Conservation (phyloP, 1,284 basidiomycete species). For the Bjerkandera adusta region DNA sequence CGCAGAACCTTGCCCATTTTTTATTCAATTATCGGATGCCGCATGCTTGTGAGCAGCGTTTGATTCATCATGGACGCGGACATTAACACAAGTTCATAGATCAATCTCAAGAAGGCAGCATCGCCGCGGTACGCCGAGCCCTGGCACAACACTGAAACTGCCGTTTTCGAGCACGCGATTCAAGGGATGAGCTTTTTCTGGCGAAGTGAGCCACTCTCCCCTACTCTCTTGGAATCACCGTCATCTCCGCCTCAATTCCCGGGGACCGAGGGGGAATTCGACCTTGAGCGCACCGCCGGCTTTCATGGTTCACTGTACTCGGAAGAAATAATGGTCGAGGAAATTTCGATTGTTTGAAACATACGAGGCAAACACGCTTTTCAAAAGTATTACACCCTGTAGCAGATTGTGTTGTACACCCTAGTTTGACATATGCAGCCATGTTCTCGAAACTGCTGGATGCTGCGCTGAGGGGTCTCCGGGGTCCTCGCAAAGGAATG, state of each 20-base stretch:
- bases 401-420: background rate
- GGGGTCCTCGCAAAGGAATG: constrained; percentile 2
- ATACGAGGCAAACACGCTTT: background rate
- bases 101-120: constrained; percentile 10
- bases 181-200: background rate
- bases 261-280: background rate
- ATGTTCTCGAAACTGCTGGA: constrained; percentile 8
- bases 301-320: background rate
- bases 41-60: constrained; percentile 10
- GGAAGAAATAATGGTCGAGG: background rate
- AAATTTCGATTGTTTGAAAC: background rate
- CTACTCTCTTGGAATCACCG: background rate
- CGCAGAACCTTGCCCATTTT: constrained; percentile 9
- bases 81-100: background rate
- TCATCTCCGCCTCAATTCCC: background rate
- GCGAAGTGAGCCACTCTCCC: too few species aligned
- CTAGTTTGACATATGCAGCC: background rate
- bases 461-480: background rate
- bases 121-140: constrained; percentile 8
- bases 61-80: background rate
- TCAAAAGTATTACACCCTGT: background rate
- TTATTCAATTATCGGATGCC: constrained; percentile 13
- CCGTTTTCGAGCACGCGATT: constrained; percentile 3
- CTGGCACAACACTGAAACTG: constrained; percentile 9
- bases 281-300: background rate